Conservation (phyloP, 352 stramenopile genomes). For the Thalassiosira delicatula region DNA sequence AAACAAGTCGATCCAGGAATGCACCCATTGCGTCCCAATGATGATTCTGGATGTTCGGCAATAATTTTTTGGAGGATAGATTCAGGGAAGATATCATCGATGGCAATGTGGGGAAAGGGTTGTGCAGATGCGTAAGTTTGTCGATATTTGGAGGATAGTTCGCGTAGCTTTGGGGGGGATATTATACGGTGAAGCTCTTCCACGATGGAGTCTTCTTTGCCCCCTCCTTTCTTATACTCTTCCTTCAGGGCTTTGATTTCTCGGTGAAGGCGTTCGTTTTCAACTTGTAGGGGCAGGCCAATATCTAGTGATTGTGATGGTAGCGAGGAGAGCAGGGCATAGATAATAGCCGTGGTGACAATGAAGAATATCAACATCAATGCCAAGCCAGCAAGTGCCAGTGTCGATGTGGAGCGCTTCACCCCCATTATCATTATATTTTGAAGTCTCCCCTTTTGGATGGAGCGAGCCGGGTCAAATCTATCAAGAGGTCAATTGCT, state of each 20-base stretch:
- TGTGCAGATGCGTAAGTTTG: constrained; percentile 9
- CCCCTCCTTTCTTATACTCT: background rate
- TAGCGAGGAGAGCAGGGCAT: no score
- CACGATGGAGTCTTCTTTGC: constrained; percentile 8
- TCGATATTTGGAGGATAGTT: background rate
- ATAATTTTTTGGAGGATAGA: constrained; percentile 25
- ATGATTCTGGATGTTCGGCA: constrained; percentile 28
- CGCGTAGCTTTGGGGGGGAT: background rate
- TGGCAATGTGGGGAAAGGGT: constrained; percentile 44
- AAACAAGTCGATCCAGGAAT: background rate
- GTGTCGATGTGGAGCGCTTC: no score
- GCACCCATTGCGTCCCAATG: constrained; percentile 4
- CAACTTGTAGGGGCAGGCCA: background rate
- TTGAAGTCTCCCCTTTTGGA: no score
- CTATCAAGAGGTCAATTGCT: no score
- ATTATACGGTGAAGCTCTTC: constrained; percentile 8
- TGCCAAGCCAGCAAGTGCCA: no score
- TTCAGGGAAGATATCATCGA: constrained; percentile 45
- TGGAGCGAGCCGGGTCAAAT: no score
- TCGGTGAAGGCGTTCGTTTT: background rate
- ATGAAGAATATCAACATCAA: no score
- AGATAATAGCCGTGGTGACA: no score
- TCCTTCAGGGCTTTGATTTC: background rate
- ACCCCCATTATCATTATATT: no score
- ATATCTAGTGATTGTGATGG: no score